Conservation (phyloP, 768 basidiomycete species). For the Boletus vermiculosoides region DNA sequence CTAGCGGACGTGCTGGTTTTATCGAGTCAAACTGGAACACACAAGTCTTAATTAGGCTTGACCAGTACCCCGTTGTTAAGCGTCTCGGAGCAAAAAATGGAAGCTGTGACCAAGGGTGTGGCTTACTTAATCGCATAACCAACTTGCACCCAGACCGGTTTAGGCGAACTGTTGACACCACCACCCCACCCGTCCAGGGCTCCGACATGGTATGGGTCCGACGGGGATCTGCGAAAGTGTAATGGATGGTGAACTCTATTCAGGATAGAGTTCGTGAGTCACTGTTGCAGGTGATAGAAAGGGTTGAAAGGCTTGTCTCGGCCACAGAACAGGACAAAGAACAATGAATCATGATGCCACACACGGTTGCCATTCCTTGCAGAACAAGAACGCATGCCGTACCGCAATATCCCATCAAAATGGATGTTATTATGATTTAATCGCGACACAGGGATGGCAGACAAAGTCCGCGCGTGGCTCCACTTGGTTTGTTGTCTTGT, state of each 20-base stretch:
- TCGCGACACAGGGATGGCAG: not conserved
- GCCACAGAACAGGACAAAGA: constrained; percentile 6
- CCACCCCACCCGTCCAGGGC: constrained; percentile 18
- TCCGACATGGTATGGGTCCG: constrained; percentile 12
- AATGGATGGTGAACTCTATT: constrained; percentile 12
- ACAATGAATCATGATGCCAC: constrained; percentile 5
- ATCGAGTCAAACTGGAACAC: constrained; percentile 10
- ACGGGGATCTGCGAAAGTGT: constrained; percentile 17
- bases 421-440: constrained; percentile 5
- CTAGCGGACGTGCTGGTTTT: constrained; percentile 6
- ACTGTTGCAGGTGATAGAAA: constrained; percentile 1
- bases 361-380: not conserved
- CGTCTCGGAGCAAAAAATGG: constrained; percentile 31
- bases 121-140: constrained; percentile 26
- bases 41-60: constrained; percentile 12
- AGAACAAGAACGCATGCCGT: constrained; percentile 13
- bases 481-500: not conserved
- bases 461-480: constrained; percentile 15
- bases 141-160: constrained; percentile 1
- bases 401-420: constrained; percentile 6
- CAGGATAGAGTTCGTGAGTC: constrained; percentile 5
- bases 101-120: constrained; percentile 19
- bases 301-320: constrained; percentile 11
- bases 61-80: constrained; percentile 16
- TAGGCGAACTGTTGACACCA: constrained; percentile 20